Evolutionary conservation across 768 basidiomycete species (phyloP), one percentile per base, ranked within the genome.

Genomic region (Amanita rimosa): DNA sequence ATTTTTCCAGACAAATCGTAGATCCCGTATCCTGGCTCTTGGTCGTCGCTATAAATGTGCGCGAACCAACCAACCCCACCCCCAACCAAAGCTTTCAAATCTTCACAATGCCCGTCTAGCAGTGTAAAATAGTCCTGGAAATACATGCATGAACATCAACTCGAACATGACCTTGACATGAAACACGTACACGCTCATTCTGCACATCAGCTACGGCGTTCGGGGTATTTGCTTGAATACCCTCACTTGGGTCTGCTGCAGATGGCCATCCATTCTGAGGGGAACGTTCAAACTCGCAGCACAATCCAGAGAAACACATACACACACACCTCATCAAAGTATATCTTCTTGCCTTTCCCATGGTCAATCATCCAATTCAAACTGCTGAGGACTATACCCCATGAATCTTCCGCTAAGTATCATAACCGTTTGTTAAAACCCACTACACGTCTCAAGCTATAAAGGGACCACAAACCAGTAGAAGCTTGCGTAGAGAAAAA

Each of bases 51-150:
- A 53, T 81, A 82, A 44, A 81, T 74, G 56, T 83, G 80, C 16
- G 76, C 76, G 55, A 83, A 83, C 81, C 80, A 83, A 2, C 79
- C 78, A 14, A 82, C 60, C 33, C 78, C 78, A 4, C 79, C 78
- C 0, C 68, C 69, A 8, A 62, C 60, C 13, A 71, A 71, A 0
- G 52, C 49, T 60, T 83, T 83, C 45, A 83, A 60, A 52, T 70
- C 64, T 37, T 61, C 52, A 53, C 79, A 83, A 45, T 78, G 70
- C 1, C 60, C 52, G 53, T 83, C 79, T 14, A 83, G 69, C 10
- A 83, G 55, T 3, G 56, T 54, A 51, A 66, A 81, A 53, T 81
- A 83, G 46, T 64, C 70, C 52, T 44, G 14, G 2, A 37, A 26
- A 10, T 5, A 43, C 50, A 43, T 50, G 26, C 24, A 16, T 14